Conservation (phyloP, 805 yeast species). For the Kluyveromyces aestuarii region DNA sequence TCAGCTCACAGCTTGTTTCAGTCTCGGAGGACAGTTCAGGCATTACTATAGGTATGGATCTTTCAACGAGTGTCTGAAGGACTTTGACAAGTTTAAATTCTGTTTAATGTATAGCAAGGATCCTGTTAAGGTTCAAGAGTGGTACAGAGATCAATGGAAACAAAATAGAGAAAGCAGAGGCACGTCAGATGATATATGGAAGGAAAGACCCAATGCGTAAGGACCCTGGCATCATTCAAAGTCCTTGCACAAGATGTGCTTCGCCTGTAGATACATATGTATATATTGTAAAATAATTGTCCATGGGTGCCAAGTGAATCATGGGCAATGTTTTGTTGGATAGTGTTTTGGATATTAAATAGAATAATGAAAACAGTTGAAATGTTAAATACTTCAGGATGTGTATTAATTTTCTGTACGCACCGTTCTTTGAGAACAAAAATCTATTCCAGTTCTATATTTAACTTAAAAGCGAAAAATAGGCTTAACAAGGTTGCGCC, state of each 20-base stretch:
- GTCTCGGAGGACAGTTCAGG: slow-evolving; percentile 83
- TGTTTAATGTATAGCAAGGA: slow-evolving; percentile 53
- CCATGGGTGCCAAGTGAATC: not conserved
- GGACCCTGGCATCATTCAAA: no score
- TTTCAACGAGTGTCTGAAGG: slow-evolving; percentile 59
- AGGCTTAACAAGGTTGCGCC: not conserved
- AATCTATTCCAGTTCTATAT: not conserved
- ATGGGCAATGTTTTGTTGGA: not conserved
- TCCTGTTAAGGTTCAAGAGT: slow-evolving; percentile 58
- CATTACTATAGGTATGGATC: slow-evolving; percentile 79
- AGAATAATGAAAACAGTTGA: not conserved
- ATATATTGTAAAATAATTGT: not conserved
- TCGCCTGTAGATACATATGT: not conserved
- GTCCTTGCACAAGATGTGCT: not conserved
- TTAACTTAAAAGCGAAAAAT: not conserved
- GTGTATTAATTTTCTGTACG: not conserved
- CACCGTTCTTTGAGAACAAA: not conserved
- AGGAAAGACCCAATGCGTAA: slow-evolving; percentile 18
- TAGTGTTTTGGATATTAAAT: no score
- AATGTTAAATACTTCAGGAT: not conserved
- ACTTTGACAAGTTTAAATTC: slow-evolving; percentile 70
- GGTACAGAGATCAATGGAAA: slow-evolving; percentile 54
- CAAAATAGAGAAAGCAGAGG: slow-evolving; percentile 53
- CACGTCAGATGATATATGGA: slow-evolving; percentile 84
- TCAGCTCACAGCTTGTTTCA: slow-evolving; percentile 76